Base-by-base conservation (phyloP, 176 grass and related monocot genomes). In the Ensete ventricosum region DNA sequence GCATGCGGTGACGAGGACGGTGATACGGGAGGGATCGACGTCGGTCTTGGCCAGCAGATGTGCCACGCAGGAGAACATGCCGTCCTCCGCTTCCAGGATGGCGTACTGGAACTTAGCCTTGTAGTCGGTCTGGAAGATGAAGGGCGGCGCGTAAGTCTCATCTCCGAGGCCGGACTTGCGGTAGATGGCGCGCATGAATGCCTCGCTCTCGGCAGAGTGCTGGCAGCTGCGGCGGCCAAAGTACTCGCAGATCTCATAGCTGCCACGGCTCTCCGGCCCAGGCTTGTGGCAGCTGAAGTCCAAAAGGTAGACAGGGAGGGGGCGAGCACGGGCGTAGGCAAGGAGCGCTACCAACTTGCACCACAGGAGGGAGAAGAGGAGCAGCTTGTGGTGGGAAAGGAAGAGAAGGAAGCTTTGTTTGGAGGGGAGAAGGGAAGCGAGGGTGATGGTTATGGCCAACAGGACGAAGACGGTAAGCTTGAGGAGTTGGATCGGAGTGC, bases 281-380 rank as follows among this genome's bases (percentile, higher is more conserved):
- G 88, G 92, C 73, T 90, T 88, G 76, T 91, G 81, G 79, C 92
- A 96, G 74, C 88, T 96, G 83, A 86, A 96, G 67, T 86, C 85
- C 2, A 96, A 77, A 6, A 96, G 79, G 76, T 88, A 76, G 64
- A 96, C 76, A 9, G 85, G 86, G 0, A 87, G 88, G 57, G 78
- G 75, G 51, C 88, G 70, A 11, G 12, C 13, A 12, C 23, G 11
- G 53, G 23, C 20, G 72, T 55, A 74, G 53, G 72, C 72, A 11
- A 55, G 9, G 53, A 74, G 72, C 5, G 52, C 50, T 0, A 57
- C 72, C 19, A 34, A 3, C 4, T 22, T 24, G 24, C 72, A 74
- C 72, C 72, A 74, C 23, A 55, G 14, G 10, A 74, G 12, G 1
- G 48, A 74, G 4, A 55, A 3, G 72, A 74, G 53, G 53, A 55